These are phyloP conservation scores for Funneliformis mosseae DNA, from an alignment of 192 early-diverging fungal species.

Conservation along the genomic window DNA sequence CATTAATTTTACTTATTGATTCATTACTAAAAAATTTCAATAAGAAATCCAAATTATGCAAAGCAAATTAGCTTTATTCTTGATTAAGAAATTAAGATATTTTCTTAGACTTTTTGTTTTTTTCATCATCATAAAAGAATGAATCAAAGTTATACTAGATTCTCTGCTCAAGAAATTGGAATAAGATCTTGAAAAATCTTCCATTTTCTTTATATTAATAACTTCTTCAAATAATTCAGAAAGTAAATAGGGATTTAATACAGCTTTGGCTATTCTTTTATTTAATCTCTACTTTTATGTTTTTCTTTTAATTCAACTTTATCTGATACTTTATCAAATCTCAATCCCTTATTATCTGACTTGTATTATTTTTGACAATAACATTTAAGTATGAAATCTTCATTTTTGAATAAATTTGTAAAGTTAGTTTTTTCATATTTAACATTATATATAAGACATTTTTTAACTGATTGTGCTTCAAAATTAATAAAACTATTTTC, in stretches of 20 bases:
- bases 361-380: too few relatives aligned
- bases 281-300: not conserved
- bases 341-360: too few relatives aligned
- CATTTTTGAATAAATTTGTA: too few relatives aligned
- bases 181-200: not conserved
- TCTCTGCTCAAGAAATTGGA: too few relatives aligned
- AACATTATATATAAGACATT: not conserved
- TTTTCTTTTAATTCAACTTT: too few relatives aligned
- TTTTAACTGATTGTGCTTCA: not conserved
- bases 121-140: not conserved
- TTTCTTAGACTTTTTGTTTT: slow-evolving; percentile 10
- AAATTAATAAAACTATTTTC: too few relatives aligned
- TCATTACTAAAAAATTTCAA: slow-evolving; percentile 22
- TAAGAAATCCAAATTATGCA: slow-evolving; percentile 11
- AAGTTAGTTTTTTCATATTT: not conserved
- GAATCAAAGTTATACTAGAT: too few relatives aligned
- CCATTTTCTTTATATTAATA: not conserved
- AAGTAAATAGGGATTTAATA: too few relatives aligned
- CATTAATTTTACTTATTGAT: slow-evolving; percentile 1
- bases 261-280: not conserved
- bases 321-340: too few relatives aligned
- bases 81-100: not conserved
- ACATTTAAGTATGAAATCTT: too few relatives aligned
- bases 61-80: not conserved
- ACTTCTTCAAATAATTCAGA: not conserved